These are phyloP conservation scores for Lenwebbia sp. DNA, from an alignment of 345 rosid genomes.

Conservation along the genomic window DNA sequence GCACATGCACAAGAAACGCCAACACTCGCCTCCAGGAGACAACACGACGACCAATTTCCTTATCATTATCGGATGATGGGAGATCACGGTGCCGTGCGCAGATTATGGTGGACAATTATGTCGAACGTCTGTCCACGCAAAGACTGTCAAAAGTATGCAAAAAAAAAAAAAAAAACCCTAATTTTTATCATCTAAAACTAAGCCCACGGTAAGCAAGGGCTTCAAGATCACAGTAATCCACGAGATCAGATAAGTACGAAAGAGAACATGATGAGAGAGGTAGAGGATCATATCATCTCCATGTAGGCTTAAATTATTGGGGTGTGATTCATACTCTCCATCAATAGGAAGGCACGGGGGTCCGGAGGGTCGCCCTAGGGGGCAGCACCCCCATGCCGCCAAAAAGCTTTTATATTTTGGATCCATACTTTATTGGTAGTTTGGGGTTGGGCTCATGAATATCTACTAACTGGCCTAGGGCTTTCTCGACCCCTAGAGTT, in stretches of 20 bases:
- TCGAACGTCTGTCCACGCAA: neutral
- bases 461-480: no score
- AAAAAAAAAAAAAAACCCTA: neutral
- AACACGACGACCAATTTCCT: neutral
- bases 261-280: neutral
- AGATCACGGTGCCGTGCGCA: neutral
- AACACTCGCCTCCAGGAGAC: neutral
- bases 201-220: neutral
- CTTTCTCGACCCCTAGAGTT: no score
- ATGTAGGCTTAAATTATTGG: neutral
- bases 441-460: no score
- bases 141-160: neutral
- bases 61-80: neutral
- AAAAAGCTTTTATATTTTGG: no score
- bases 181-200: neutral
- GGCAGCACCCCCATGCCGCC: no score
- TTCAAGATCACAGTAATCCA: no score
- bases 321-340: no score
- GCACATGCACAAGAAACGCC: neutral
- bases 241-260: neutral
- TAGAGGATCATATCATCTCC: neutral
- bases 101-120: neutral
- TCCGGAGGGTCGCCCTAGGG: no score
- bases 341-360: no score
- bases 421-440: no score